Evolutionary conservation across 805 yeast genomes (phyloP), one percentile per base, ranked within the genome.

Genomic region (Nakazawaea populi): DNA sequence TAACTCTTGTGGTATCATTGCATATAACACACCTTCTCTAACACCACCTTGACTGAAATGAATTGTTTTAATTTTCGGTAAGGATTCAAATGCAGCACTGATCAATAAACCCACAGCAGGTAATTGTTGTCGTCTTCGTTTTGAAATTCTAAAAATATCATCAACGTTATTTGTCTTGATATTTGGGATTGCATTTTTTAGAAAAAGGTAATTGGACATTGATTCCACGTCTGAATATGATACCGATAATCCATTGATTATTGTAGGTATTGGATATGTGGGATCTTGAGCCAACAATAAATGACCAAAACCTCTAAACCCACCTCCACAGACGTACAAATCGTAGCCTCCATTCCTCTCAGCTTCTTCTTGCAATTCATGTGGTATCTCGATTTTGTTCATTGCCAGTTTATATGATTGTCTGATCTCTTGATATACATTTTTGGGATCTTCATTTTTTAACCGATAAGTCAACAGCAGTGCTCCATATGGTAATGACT

Each of bases 31-130:
- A 54, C 92, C 92, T 66, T 86, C 92, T 57, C 92, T 72, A 27
- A 85, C 84, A 52, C 90, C 90, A 55, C 89, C 90, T 62, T 85
- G 89, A 51, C 83, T 76, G 62, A 86, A 86, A 57, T 83, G 80
- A 30, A 86, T 75, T 2, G 84, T 76, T 56, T 79, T 79, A 41
- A 85, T 72, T 36, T 69, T 70, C 14, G 89, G 89, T 36, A 84
- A 64, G 0, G 82, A 75, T 53, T 79, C 82, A 58, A 81, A 75
- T 0, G 85, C 82, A 0, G 87, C 87, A 35, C 82, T 73, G 54
- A 83, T 69, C 12, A 85, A 63, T 14, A 84, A 59, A 1, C 87
- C 84, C 39, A 84, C 85, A 1, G 89, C 86, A 5, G 91, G 90
- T 31, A 85, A 66, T 62, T 85, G 91, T 44, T 71, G 67, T 38